Conservation (phyloP, 352 stramenopile species). For the Globisporangium carolinianum region DNA sequence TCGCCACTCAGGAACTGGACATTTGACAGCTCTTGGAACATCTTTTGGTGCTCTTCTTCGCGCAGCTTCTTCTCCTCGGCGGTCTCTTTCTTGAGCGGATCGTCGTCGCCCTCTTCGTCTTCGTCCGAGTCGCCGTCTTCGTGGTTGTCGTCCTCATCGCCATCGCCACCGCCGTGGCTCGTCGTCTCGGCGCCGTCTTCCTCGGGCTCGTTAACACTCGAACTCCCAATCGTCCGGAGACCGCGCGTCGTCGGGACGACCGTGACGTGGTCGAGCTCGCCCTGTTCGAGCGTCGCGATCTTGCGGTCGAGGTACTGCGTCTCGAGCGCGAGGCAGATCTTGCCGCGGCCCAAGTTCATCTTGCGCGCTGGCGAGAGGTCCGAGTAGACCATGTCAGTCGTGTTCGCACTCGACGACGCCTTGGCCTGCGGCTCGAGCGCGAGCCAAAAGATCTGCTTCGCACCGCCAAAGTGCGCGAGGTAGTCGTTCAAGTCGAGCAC, state of each 20-base stretch:
- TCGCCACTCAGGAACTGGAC: conserved; percentile 76
- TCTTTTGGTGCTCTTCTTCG: conserved; percentile 69
- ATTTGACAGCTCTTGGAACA: conserved; percentile 63
- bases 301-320: conserved; percentile 45
- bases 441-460: conserved; percentile 65
- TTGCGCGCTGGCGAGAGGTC: conserved; percentile 42
- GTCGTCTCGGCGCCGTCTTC: conserved; percentile 13
- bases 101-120: conserved; percentile 29
- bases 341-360: conserved; percentile 41
- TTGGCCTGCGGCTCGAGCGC: conserved; percentile 47
- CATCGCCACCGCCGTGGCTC: conserved; percentile 5
- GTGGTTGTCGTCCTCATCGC: conserved; percentile 16
- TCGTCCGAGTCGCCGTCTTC: conserved; percentile 28
- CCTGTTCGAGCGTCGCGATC: conserved; percentile 52
- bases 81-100: conserved; percentile 28
- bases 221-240: conserved; percentile 19
- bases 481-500: conserved; percentile 66
- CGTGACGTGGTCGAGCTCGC: conserved; percentile 59
- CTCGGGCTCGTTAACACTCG: conserved; percentile 5
- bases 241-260: conserved; percentile 36
- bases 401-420: conserved; percentile 6
- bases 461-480: conserved; percentile 25
- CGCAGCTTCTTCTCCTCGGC: conserved; percentile 53
- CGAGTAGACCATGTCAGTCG: conserved; percentile 20
- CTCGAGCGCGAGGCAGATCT: conserved; percentile 64